Evolutionary conservation across 164 flowering plant genomes (phyloP).

Genomic region (Vitis rupestris): DNA sequence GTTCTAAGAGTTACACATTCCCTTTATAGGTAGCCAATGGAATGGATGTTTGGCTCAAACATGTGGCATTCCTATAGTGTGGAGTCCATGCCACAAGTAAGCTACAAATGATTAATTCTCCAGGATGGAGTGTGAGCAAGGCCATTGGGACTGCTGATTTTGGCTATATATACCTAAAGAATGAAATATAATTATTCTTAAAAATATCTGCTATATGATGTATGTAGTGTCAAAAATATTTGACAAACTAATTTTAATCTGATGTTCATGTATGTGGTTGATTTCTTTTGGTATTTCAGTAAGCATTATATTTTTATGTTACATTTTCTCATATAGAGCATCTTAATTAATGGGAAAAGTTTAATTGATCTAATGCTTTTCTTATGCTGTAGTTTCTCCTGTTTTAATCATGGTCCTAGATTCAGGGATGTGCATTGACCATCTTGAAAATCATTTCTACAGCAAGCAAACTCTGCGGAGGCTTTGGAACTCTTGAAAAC

Average conservation of each 20-base stretch:
- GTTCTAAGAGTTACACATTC: too few relatives aligned
- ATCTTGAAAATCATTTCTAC: conserved; percentile 15
- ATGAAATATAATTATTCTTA: neutral
- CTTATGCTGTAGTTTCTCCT: neutral
- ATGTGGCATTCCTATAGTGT: too few relatives aligned
- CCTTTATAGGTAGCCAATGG: too few relatives aligned
- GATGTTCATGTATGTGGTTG: too few relatives aligned
- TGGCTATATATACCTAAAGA: neutral
- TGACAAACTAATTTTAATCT: too few relatives aligned
- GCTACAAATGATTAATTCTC: neutral
- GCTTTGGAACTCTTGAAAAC: conserved; percentile 70
- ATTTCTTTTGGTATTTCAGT: too few relatives aligned
- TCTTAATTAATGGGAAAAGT: neutral
- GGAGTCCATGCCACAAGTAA: too few relatives aligned
- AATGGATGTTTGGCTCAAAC: too few relatives aligned
- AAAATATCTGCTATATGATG: neutral
- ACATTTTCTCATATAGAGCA: too few relatives aligned
- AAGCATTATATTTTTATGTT: too few relatives aligned
- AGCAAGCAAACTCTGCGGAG: conserved; percentile 69
- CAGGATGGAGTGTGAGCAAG: neutral
- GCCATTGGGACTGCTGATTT: neutral
- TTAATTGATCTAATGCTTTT: neutral
- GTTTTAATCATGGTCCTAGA: conserved; percentile 5
- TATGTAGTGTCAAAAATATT: neutral
- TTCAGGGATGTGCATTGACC: conserved; percentile 6